Evolutionary conservation across 2,329 filamentous ascomycete species (phyloP), one percentile per base, ranked within the genome.

Genomic region (Cucurbitaria berberidis): DNA sequence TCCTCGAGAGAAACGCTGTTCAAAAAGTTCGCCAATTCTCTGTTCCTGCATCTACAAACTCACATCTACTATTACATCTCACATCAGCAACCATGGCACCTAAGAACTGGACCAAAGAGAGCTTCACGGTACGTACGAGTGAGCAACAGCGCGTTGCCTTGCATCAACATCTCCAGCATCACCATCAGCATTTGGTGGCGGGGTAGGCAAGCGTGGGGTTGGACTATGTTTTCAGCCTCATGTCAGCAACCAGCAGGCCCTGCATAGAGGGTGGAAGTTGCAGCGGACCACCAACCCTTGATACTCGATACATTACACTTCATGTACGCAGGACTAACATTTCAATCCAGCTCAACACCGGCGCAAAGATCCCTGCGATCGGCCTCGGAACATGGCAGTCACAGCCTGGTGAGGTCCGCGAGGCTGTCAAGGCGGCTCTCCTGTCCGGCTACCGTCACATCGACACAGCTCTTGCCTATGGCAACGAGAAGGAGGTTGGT

Each of bases 341-440:
- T n/a, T n/a, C n/a, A 24, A 50, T 55, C 24, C 60, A 64, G 58
- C 69, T 72, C 62, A 72, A 71, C 59, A 70, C 87, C 48, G 90
- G 90, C 53, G 88, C 84, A 74, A 87, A 90, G 77, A 95, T 95
- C 56, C 89, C 89, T 51, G 86, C 87, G 64, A 76, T 93, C 61
- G 89, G 89, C 56, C 82, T 93, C 40, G 90, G 90, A 51, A 93
- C 90, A 50, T 93, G 89, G 89, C 89, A 91, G 70, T 90, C 89
- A 43, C 74, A 82, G 67, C 86, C 88, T 50, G 84, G 84, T 62
- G 83, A 90, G 75, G 88, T 91, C 50, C 81, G 84, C 63, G 77
- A 84, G 47, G 90, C 90, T 48, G 90, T 93, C 60, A 85, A 89
- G 75, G 80, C 80, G 30, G 89, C 89, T 22, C 81, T 92, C 24